phyloP scores from a whole-genome alignment of 306 rosid species.

The Fragaria iinumae region DNA sequence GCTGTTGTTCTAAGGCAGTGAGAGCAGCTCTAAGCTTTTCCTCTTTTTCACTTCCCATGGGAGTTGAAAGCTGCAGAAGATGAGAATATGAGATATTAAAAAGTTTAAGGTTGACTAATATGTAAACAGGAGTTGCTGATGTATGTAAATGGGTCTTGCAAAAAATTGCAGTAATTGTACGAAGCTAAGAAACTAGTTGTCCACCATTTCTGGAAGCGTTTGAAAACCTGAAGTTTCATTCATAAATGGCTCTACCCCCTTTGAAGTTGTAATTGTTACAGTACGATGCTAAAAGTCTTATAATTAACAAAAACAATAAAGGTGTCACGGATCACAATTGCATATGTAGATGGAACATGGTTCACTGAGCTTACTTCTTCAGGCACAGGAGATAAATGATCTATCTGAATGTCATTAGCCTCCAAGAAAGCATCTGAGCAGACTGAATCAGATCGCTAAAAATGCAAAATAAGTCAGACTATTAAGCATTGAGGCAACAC shows the following conservation, averaged over 20 bases:
- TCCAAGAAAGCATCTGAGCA: slow-evolving; percentile 41
- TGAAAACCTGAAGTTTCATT: not conserved
- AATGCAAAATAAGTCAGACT: not conserved
- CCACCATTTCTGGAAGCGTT: not conserved
- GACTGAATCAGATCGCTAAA: slow-evolving; percentile 51
- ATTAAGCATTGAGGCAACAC: not conserved
- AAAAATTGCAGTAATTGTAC: not conserved
- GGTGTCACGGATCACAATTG: not conserved
- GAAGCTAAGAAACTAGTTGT: not conserved
- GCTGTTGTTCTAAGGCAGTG: slow-evolving; percentile 50
- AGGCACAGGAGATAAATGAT: slow-evolving; percentile 33
- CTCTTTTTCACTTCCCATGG: slow-evolving; percentile 66
- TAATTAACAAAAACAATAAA: not conserved
- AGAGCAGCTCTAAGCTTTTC: slow-evolving; percentile 56
- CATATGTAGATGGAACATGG: slow-evolving; percentile 8
- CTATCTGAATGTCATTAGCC: slow-evolving; percentile 25
- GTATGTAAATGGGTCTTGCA: not conserved
- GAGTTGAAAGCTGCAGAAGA: slow-evolving; percentile 33
- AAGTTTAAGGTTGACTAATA: not conserved
- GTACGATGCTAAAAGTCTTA: not conserved
- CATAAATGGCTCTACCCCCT: not conserved
- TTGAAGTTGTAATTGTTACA: not conserved
- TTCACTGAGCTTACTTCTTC: slow-evolving; percentile 49
- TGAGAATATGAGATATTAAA: not conserved
- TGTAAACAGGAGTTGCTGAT: not conserved